These are phyloP conservation scores for Cyberlindnera xishuangbannaensis DNA, from an alignment of 805 yeast genomes.

Conservation along the genomic window DNA sequence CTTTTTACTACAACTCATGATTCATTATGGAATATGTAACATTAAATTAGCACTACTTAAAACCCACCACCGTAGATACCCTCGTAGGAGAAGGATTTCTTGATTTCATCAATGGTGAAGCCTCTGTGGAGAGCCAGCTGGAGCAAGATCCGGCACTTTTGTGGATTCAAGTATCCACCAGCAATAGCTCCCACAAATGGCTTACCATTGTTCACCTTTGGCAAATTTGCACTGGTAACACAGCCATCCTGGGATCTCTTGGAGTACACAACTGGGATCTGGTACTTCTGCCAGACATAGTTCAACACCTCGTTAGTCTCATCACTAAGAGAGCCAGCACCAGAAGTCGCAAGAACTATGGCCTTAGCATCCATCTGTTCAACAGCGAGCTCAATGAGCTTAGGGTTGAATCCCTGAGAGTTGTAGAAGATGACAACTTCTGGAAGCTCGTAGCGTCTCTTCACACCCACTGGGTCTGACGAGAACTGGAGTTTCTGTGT, in stretches of 20 bases:
- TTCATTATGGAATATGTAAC: background rate
- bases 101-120: conserved; percentile 30
- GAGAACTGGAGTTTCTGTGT: conserved; percentile 19
- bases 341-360: conserved; percentile 61
- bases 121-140: conserved; percentile 45
- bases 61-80: conserved; percentile 39
- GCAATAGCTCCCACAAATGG: conserved; percentile 43
- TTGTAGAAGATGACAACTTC: conserved; percentile 54
- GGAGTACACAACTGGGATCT: conserved; percentile 55
- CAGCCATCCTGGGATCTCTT: conserved; percentile 67
- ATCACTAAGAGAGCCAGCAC: conserved; percentile 61
- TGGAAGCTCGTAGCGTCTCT: conserved; percentile 26
- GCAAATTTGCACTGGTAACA: conserved; percentile 41
- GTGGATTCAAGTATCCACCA: conserved; percentile 62
- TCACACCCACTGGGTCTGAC: conserved; percentile 19
- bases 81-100: conserved; percentile 29
- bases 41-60: background rate
- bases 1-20: too few species aligned
- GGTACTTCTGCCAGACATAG: conserved; percentile 32
- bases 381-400: conserved; percentile 41
- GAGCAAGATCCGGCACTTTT: conserved; percentile 51
- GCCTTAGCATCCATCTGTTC: conserved; percentile 44
- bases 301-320: conserved; percentile 40
- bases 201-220: conserved; percentile 25
- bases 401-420: conserved; percentile 53